A percentile compares a stretch with the other conserved stretches of the same genome.
Conservation (phyloP, 495 filamentous ascomycete species). For the Lindgomyces ingoldianus region DNA sequence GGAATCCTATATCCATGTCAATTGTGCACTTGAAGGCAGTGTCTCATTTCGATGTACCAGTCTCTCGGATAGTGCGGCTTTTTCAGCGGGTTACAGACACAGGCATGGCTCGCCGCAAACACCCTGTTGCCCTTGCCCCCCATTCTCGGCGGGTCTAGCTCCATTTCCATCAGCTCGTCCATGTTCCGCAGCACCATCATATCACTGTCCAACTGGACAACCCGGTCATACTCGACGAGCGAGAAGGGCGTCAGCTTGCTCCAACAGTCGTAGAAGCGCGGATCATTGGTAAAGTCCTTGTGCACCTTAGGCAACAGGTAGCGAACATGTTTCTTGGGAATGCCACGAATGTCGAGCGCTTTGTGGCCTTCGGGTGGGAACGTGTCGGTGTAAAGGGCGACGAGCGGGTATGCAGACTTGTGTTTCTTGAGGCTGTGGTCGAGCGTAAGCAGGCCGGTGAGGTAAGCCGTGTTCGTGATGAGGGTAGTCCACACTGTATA, state of each 20-base stretch:
- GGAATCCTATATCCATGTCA: conserved; percentile 54
- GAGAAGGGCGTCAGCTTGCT: conserved; percentile 78
- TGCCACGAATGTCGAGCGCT: conserved; percentile 64
- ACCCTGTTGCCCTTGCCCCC: conserved; percentile 58
- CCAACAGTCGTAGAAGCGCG: conserved; percentile 82
- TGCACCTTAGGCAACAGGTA: conserved; percentile 61
- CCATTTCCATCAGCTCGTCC: conserved; percentile 81
- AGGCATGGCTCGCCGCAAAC: conserved; percentile 75
- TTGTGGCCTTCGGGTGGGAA: conserved; percentile 63
- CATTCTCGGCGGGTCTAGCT: conserved; percentile 59
- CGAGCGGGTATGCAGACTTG: conserved; percentile 64
- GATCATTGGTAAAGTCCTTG: conserved; percentile 64
- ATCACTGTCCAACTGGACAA: conserved; percentile 81
- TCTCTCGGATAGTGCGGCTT: conserved; percentile 72
- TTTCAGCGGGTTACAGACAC: conserved; percentile 76
- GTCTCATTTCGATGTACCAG: conserved; percentile 55
- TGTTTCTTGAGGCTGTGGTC: conserved; percentile 64
- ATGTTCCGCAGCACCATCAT: conserved; percentile 78
- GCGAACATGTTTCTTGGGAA: conserved; percentile 61
- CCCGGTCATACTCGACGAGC: conserved; percentile 66
- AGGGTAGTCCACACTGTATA: conserved; percentile 73
- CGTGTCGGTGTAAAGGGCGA: conserved; percentile 75
- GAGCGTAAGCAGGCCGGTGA: conserved; percentile 71
- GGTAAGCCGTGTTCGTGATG: conserved; percentile 74
- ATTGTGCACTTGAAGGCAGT: not conserved